Conservation (phyloP, 768 basidiomycete genomes). For the Coprinopsis sp. region DNA sequence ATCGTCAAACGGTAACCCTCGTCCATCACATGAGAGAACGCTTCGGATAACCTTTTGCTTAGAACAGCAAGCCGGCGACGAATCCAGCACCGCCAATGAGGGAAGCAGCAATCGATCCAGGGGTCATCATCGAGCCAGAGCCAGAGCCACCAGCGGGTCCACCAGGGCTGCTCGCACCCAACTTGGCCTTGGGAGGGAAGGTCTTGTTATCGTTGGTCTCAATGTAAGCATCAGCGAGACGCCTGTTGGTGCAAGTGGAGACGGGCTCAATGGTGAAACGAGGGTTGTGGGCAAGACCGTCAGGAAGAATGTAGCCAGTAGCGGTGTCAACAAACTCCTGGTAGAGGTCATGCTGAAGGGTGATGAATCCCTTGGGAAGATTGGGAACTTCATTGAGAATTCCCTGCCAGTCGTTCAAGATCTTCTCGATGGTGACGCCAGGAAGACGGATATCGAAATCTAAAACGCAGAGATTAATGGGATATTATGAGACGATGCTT, state of each 20-base stretch:
- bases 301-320: conserved; percentile 78
- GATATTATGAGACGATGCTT: not conserved
- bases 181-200: conserved; percentile 38
- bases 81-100: not conserved
- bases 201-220: conserved; percentile 73
- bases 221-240: conserved; percentile 62
- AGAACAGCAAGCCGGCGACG: not conserved
- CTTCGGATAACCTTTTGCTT: not conserved
- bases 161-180: conserved; percentile 11
- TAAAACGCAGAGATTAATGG: conserved; percentile 15
- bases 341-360: conserved; percentile 82
- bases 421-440: conserved; percentile 45
- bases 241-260: conserved; percentile 56
- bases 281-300: conserved; percentile 62
- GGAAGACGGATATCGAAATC: conserved; percentile 81
- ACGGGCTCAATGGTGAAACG: conserved; percentile 67
- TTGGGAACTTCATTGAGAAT: conserved; percentile 59
- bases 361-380: conserved; percentile 73
- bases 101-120: not conserved
- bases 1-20: no score
- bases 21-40: no score
- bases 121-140: not conserved
- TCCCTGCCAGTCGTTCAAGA: conserved; percentile 62
- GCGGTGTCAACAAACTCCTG: conserved; percentile 79
- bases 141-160: not conserved